Evolutionary conservation across 2,329 filamentous ascomycete genomes (phyloP), one percentile per base, ranked within the genome.

Genomic region (Verticillium dahliae): DNA sequence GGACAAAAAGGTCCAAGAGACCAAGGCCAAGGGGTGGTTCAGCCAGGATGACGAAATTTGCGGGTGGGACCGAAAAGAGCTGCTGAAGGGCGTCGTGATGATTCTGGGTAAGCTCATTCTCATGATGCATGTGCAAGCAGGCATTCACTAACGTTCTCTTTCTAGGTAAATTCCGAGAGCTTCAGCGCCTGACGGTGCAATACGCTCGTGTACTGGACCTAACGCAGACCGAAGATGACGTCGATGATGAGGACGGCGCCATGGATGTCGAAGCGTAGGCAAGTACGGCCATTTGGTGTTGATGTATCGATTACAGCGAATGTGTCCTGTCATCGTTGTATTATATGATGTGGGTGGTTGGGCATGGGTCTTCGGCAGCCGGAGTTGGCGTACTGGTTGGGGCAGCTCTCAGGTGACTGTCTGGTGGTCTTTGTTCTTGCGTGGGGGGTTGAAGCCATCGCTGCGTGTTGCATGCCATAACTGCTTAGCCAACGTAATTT

Each of bases 111-210:
- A 76, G 86, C 67, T 58, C 50, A 41, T 58, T 14, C 35, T 60
- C 15, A 33, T 6, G 7, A 15, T 7, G 14, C 14, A 6, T 41
- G 35, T 37, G 35, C 39, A 6, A 7, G 15, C 39, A 39, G 1
- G 39, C 14, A 41, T n/a, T 15, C 2, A 11, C 41, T 50, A 50
- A 50, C 41, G 7, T 13, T 6, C 15, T 22, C 10, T 22, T 3
- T 11, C 9, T 68, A 96, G 92, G 92, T 63, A 98, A 98, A 87
- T 94, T 95, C 76, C 88, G 95, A 61, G 96, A 98, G 72, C 81
- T 99, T 35, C 95, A 99, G 74, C 85, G 95, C 33, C 84, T 97
- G 52, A 97, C 92, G 18, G 91, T 97, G 33, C 94, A 96, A 65
- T 98, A 98, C 73, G 94, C 94, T 13, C 87, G 91, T 65, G 79